Evolutionary conservation across 805 yeast species (phyloP), one percentile per base, ranked within the genome.

Genomic region (Lachancea mirantina): DNA sequence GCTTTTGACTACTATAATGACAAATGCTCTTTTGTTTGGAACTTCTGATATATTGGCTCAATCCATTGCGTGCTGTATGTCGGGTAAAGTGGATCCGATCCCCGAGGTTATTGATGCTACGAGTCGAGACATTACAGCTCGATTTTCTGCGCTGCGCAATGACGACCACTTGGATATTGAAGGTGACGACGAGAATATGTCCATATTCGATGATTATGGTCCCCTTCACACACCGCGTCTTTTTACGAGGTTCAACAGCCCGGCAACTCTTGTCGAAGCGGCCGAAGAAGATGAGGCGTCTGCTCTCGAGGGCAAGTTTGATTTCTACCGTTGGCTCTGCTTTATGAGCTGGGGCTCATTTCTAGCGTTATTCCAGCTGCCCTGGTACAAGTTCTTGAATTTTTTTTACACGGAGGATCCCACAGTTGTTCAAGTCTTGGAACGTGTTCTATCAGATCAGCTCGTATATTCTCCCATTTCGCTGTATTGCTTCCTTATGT

Each of bases 11-110:
- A 83, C 87, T 22, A 72, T 84, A 38, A 72, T 78, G 15, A 79
- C 96, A 1, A 89, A 89, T 50, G 59, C 83, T 18, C 76, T 88
- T 4, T 63, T 89, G 4, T 84, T 77, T 54, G 96, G 95, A 0
- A 76, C 85, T n/a, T 87, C 96, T 0, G 97, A 89, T 53, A 74
- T 88, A 0, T 52, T 88, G 41, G 97, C 97, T 0, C 97, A 89
- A 56, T 69, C 81, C 3, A 64, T 85, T 4, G 49, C 72, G 4
- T 59, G 67, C 20, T 54, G 62, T 27, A 35, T 38, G 25, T 38
- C 53, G 4, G 30, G 38, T 15, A 19, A 35, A 9, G 37, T 46
- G 11, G 47, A 43, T 28, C 50, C 55, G 14, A 38, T 46, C 8
- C 53, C 51, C 13, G 39, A 38, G n/a, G 35, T 42, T 7, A 33